Evolutionary conservation across 495 filamentous ascomycete species (phyloP), one percentile per base, ranked within the genome.

Genomic region (Parmelia sp.): DNA sequence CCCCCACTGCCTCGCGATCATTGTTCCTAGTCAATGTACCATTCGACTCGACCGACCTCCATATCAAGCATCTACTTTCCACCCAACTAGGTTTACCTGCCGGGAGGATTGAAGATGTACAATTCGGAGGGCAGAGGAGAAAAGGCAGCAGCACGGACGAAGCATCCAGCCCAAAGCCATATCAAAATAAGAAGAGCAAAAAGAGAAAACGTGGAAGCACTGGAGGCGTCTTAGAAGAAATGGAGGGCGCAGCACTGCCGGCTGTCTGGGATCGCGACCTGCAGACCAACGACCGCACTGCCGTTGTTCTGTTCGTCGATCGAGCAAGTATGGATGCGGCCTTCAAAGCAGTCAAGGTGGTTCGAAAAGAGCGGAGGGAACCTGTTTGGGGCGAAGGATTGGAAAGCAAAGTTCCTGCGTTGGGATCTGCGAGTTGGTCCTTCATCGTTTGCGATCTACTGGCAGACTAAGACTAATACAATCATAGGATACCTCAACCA

Each of bases 1-100:
- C 88, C 15, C 78, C 84, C 23, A 81, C 88, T 70, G 85, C 92
- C 70, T 72, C 82, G 29, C 86, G 91, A 64, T 89, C 88, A 56
- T 81, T 98, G 31, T 98, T 96, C 76, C 70, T 92, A 29, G 87
- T 91, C 65, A 97, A 98, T 72, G 71, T 93, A 9, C 95, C 94
- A 40, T 78, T 91, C 68, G 93, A 97, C 74, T 85, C 89, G 62
- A 96, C 90, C 42, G 85, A 89, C 57, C 69, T 75, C 1, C 90
- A 94, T 69, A 75, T 97, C 23, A 87, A 90, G 44, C 78, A 83
- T 62, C 76, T 98, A 0, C 91, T 96, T 68, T 76, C 83, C 0
- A 77, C 78, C 0, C 80, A 90, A 49, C 61, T 79, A 21, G 67
- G 62, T 15, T 79, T 94, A 33, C 86, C 90, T 37, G 84, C 84